Conservation (phyloP, 805 yeast species). For the Deakozyma indianensis region DNA sequence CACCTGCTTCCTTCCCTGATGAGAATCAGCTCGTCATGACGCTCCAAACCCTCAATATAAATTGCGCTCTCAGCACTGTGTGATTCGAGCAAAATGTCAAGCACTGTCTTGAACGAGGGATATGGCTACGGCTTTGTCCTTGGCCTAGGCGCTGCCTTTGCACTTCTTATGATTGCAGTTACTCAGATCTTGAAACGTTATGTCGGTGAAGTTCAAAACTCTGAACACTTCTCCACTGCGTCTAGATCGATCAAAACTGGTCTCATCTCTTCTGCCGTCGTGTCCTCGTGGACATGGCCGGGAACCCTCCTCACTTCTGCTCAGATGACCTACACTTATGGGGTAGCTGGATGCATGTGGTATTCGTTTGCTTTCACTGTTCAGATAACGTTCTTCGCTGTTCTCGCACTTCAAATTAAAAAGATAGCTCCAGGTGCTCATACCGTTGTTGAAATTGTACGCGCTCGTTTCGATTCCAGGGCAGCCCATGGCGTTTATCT, state of each 20-base stretch:
- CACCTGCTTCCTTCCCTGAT: too few relatives aligned
- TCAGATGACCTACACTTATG: constrained; percentile 28
- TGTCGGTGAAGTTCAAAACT: constrained; percentile 10
- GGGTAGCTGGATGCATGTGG: constrained; percentile 45
- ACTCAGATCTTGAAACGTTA: constrained; percentile 12
- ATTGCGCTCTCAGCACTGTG: too few relatives aligned
- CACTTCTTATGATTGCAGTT: constrained; percentile 18
- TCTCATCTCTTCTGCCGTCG: constrained; percentile 29
- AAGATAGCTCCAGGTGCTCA: constrained; percentile 71
- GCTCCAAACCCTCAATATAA: too few relatives aligned
- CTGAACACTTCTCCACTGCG: constrained; percentile 22
- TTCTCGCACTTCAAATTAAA: constrained; percentile 64
- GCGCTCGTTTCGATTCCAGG: constrained; percentile 48
- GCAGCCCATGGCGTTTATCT: constrained; percentile 31
- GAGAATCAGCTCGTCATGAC: too few relatives aligned
- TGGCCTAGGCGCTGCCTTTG: constrained; percentile 63
- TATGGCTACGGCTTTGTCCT: constrained; percentile 76
- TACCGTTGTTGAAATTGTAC: constrained; percentile 63
- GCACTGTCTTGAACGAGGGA: constrained; percentile 20
- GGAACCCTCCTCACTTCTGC: constrained; percentile 27
- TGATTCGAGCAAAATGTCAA: neutral
- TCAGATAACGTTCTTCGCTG: constrained; percentile 61
- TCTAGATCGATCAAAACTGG: constrained; percentile 29
- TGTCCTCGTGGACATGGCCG: constrained; percentile 36
- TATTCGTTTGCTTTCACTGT: constrained; percentile 73